phyloP scores from a whole-genome alignment of 768 basidiomycete genomes.

The Trametes punicea region DNA sequence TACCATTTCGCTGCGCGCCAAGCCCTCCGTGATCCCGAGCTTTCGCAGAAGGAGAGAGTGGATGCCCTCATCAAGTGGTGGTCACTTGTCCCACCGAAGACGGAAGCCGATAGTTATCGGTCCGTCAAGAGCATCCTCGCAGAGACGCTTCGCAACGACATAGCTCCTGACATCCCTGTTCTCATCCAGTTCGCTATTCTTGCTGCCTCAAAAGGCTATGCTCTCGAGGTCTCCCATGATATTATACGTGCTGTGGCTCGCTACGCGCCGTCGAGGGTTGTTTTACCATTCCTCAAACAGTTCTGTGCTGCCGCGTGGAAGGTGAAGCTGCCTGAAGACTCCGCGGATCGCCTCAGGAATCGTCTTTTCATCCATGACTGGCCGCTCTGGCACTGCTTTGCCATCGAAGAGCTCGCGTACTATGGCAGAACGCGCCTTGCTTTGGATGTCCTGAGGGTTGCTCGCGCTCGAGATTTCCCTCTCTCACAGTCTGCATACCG shows the following conservation, averaged over 20 bases:
- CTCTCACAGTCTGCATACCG: slow-evolving; percentile 38
- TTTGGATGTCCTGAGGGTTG: slow-evolving; percentile 42
- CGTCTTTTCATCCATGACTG: background rate
- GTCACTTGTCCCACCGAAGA: slow-evolving; percentile 34
- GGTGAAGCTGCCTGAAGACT: background rate
- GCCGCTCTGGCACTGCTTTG: slow-evolving; percentile 32
- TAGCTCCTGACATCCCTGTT: slow-evolving; percentile 34
- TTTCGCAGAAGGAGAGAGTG: slow-evolving; percentile 19
- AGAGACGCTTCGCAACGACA: slow-evolving; percentile 31
- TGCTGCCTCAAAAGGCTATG: slow-evolving; percentile 47
- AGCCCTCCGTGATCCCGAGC: slow-evolving; percentile 23
- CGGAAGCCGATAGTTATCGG: background rate
- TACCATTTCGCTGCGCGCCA: slow-evolving; percentile 37
- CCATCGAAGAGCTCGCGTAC: slow-evolving; percentile 40
- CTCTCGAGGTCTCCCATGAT: slow-evolving; percentile 1
- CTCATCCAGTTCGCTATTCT: slow-evolving; percentile 42
- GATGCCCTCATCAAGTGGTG: slow-evolving; percentile 41
- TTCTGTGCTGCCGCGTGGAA: slow-evolving; percentile 2
- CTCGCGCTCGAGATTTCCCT: slow-evolving; percentile 26
- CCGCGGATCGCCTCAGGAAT: background rate
- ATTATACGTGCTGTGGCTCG: slow-evolving; percentile 41
- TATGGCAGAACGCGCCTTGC: slow-evolving; percentile 40
- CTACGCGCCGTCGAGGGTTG: slow-evolving; percentile 36
- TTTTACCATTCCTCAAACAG: slow-evolving; percentile 38
- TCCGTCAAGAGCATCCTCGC: slow-evolving; percentile 32